phyloP scores from a whole-genome alignment of 805 yeast species.

The Nakazawaea ishiwadae region DNA sequence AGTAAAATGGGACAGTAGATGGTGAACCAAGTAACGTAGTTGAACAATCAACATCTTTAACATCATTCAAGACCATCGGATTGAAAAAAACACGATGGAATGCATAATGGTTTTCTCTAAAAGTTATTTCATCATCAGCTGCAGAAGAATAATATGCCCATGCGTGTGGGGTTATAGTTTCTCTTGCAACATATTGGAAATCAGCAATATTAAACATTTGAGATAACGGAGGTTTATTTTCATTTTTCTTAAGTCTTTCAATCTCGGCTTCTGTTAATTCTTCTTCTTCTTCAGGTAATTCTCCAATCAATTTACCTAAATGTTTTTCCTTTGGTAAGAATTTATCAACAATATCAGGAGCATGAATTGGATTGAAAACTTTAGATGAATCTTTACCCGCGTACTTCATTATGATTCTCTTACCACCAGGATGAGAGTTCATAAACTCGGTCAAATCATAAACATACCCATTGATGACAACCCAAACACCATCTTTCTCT shows the following conservation, averaged over 20 bases:
- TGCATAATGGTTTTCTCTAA: slow-evolving; percentile 87
- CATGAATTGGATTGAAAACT: slow-evolving; percentile 85
- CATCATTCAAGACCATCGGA: slow-evolving; percentile 81
- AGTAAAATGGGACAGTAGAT: slow-evolving; percentile 75
- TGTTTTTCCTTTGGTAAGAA: slow-evolving; percentile 55
- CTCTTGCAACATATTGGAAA: slow-evolving; percentile 81
- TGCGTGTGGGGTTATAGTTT: slow-evolving; percentile 70
- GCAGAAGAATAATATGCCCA: slow-evolving; percentile 95
- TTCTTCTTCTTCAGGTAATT: slow-evolving; percentile 29
- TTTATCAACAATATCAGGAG: slow-evolving; percentile 75
- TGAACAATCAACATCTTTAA: slow-evolving; percentile 60
- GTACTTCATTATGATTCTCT: slow-evolving; percentile 22
- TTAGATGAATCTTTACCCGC: slow-evolving; percentile 76
- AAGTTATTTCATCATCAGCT: slow-evolving; percentile 86
- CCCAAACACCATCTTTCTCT: slow-evolving; percentile 43
- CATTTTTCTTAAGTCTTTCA: slow-evolving; percentile 35
- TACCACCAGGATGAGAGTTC: slow-evolving; percentile 31
- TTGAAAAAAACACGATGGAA: slow-evolving; percentile 85
- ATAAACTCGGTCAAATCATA: slow-evolving; percentile 40
- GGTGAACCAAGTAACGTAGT: slow-evolving; percentile 71
- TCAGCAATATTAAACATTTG: slow-evolving; percentile 76
- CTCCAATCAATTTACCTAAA: slow-evolving; percentile 40
- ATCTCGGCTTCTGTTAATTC: slow-evolving; percentile 35
- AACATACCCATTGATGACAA: slow-evolving; percentile 38
- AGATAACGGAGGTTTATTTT: slow-evolving; percentile 61